These are phyloP conservation scores for Ganoderma lingzhi DNA, from an alignment of 1,284 basidiomycete species.

Conservation along the genomic window DNA sequence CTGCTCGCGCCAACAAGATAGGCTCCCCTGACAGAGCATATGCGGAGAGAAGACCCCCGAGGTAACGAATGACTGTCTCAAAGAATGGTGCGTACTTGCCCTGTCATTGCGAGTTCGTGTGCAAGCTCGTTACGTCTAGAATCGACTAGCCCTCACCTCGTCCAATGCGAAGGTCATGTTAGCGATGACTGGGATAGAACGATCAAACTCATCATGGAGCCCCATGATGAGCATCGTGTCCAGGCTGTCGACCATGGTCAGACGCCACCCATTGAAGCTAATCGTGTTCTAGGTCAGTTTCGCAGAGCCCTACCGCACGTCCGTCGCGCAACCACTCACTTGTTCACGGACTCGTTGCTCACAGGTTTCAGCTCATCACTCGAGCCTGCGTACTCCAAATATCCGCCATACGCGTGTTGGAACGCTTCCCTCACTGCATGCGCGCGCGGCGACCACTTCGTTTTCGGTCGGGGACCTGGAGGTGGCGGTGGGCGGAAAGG, in stretches of 20 bases:
- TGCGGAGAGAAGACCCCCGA: conserved; percentile 76
- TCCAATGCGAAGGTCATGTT: conserved; percentile 62
- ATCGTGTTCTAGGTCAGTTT: background rate
- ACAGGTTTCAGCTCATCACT: conserved; percentile 69
- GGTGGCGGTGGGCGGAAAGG: conserved; percentile 13
- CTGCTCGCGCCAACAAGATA: conserved; percentile 57
- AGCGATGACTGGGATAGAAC: conserved; percentile 67
- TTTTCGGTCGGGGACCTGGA: conserved; percentile 9
- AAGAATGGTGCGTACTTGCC: conserved; percentile 64
- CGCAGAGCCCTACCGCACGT: background rate
- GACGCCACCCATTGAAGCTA: conserved; percentile 81
- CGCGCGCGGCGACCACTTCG: conserved; percentile 59
- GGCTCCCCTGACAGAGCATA: conserved; percentile 71
- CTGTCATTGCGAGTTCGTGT: background rate
- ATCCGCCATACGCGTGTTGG: conserved; percentile 68
- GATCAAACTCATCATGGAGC: conserved; percentile 71
- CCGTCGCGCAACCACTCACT: conserved; percentile 47
- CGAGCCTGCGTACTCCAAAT: conserved; percentile 61
- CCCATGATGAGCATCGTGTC: conserved; percentile 83
- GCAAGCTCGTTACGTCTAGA: background rate
- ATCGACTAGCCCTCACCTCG: conserved; percentile 37
- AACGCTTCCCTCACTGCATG: conserved; percentile 65
- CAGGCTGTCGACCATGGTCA: conserved; percentile 76
- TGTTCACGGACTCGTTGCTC: conserved; percentile 54
- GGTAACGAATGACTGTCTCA: conserved; percentile 80